Evolutionary conservation across 176 grass and related monocot genomes (phyloP), one percentile per base, ranked within the genome.

Genomic region (Avena sativa): DNA sequence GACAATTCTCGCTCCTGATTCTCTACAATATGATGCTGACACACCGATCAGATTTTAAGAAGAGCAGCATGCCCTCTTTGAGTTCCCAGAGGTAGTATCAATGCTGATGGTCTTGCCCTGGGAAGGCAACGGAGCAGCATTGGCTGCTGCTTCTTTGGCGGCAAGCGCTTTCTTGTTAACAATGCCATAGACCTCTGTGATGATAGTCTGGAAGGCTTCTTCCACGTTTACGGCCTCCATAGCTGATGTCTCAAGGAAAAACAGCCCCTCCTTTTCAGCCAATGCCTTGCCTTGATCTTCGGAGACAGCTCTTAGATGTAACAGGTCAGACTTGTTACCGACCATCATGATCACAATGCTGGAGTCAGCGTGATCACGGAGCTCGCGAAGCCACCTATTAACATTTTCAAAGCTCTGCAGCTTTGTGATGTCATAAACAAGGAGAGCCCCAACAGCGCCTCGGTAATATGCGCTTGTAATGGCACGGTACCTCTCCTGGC

Each of bases 371-470:
- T 97, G 95, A 49, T 97, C 87, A 0, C 90, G 92, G 23, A 97
- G 93, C 74, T 97, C 95, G 4, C 87, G 90, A 12, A 97, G 95
- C 95, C 95, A 97, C 71, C 90, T 88, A 17, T 90, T 82, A 25
- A 89, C 84, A 84, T 94, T 97, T 36, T 94, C 89, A 32, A 97
- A 97, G 81, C 88, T 94, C 79, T 86, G 90, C 76, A 74, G 64
- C 79, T 97, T 97, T 72, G 95, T 94, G 73, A 97, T 91, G 82
- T 97, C 95, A 43, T 97, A 97, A 28, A 94, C 92, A 74, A 94
- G 88, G 38, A 97, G 85, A 12, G 95, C 95, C 56, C 95, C 95
- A 12, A 92, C 92, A 1, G 95, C 95, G 0, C 95, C 95, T 11
- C 95, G 87, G 69, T 95, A 95, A 77, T 95, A 95, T 1, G 93